Conservation (phyloP, 345 rosid species). For the Citropsis articulata region DNA sequence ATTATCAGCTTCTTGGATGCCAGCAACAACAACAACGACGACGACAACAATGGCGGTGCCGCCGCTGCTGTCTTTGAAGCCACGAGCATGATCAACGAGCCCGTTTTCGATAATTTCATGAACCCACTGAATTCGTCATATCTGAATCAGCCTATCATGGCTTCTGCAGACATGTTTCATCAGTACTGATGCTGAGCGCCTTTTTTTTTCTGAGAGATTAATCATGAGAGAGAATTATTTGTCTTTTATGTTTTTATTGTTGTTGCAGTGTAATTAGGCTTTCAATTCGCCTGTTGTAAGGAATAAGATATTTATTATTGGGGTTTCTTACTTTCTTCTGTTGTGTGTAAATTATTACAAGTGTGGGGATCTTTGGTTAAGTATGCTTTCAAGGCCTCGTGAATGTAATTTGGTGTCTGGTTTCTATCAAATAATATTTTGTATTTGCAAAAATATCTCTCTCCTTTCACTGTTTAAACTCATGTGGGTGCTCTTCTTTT, state of each 20-base stretch:
- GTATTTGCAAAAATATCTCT: background rate
- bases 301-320: conserved; percentile 5
- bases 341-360: conserved; percentile 4
- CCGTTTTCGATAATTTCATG: conserved; percentile 35
- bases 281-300: background rate
- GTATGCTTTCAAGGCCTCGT: background rate
- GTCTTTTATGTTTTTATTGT: background rate
- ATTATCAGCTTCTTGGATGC: conserved; percentile 45
- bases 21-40: background rate
- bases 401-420: background rate
- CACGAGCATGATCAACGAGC: conserved; percentile 22
- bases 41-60: no score
- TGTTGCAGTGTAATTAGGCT: background rate
- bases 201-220: background rate
- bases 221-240: background rate
- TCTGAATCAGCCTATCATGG: conserved; percentile 70
- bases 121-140: conserved; percentile 44
- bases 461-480: no score
- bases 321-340: background rate
- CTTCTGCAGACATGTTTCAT: conserved; percentile 60
- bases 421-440: conserved; percentile 1
- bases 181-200: conserved; percentile 31
- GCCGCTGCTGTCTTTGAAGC: no score
- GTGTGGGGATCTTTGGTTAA: background rate
- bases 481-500: background rate